phyloP scores from a whole-genome alignment of 805 yeast genomes.

The Suhomyces vadensis region DNA sequence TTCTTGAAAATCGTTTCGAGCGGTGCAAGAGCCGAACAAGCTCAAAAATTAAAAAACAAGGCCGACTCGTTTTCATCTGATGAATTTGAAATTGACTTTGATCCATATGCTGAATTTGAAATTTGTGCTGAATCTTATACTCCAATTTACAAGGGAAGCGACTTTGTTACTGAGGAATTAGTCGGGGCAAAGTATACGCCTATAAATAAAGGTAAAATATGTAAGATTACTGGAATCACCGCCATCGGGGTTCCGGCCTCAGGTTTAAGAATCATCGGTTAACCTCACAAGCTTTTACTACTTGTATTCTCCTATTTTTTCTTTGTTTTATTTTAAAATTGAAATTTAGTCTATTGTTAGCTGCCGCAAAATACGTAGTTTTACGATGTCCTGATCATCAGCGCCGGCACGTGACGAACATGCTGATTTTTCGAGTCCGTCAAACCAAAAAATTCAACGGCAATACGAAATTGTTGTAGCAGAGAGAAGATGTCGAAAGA shows the following conservation, averaged over 20 bases:
- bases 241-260: constrained; percentile 89
- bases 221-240: constrained; percentile 74
- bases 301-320: background rate
- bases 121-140: constrained; percentile 85
- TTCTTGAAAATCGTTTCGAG: constrained; percentile 66
- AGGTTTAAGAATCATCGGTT: constrained; percentile 64
- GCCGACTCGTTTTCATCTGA: constrained; percentile 83
- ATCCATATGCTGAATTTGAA: constrained; percentile 87
- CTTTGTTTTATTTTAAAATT: constrained; percentile 1
- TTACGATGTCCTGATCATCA: too few species aligned
- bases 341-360: too few species aligned
- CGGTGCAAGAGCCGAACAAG: constrained; percentile 88
- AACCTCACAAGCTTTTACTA: background rate
- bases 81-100: constrained; percentile 87
- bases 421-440: too few species aligned
- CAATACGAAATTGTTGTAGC: background rate
- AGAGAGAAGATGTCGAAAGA: background rate
- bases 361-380: too few species aligned
- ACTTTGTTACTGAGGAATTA: constrained; percentile 71
- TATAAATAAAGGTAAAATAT: constrained; percentile 74
- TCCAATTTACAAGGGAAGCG: constrained; percentile 82
- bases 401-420: background rate
- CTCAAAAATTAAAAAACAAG: constrained; percentile 74
- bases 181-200: constrained; percentile 87
- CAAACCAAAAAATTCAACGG: background rate